Evolutionary conservation across 345 rosid genomes (phyloP), one percentile per base, ranked within the genome.

Genomic region (Moringa oleifera): DNA sequence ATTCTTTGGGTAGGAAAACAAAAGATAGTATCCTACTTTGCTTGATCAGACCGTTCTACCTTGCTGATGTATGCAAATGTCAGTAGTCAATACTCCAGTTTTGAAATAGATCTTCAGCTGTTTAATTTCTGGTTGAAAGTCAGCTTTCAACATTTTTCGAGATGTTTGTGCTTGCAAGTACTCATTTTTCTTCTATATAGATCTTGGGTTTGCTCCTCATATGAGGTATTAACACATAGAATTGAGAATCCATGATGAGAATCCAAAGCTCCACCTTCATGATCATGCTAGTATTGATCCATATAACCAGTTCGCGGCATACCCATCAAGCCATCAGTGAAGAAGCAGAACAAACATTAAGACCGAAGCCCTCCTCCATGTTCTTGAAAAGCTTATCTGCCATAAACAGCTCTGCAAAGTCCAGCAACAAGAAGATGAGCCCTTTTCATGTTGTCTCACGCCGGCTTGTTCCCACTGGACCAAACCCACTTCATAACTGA

Each of bases 401-500:
- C 55, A 51, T 74, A 18, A 20, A 8, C 3, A 25, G 49, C 55
- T 63, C 50, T 21, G 22, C 57, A 46, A 68, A 63, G 55, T 50
- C 65, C 49, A 47, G 23, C 13, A 56, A 31, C 49, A 51, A 4
- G 68, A 51, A 36, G 0, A 20, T 33, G 51, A 45, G 37, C 10
- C 22, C 23, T 0, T 2, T 71, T 0, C 79, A 62, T n/a, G 12
- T 51, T 0, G 74, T 69, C 61, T 69, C 75, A 24, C 73, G 53
- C 45, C 61, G 77, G 23, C 22, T 45, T 6, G 79, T 72, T 18
- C 77, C 77, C 0, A 3, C 66, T 16, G 82, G 79, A 22, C 82
- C 82, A 20, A 75, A 72, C 71, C 79, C 72, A 17, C 77, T 71
- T 59, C 82, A 78, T 59, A 74, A 71, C 23, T 71, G 73, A 77